Percentiles rank a stretch among this genome's conserved stretches.
Evolutionary conservation across 805 yeast genomes (phyloP).

Genomic region (Ascoidea rubescens): DNA sequence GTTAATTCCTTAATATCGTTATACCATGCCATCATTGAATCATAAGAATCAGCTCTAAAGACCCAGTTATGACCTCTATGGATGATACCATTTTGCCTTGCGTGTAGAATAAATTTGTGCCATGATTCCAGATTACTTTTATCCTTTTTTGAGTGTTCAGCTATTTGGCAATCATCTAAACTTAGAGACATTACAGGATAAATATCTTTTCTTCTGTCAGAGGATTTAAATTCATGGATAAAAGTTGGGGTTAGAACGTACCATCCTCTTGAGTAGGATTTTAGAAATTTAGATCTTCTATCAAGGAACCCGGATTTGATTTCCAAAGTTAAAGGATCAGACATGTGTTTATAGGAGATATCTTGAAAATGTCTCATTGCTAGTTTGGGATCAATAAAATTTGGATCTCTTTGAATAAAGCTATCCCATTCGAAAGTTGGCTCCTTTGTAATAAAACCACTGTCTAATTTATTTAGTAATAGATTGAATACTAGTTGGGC

Average conservation of each 20-base stretch:
- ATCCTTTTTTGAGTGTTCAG: conserved; percentile 71
- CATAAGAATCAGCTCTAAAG: conserved; percentile 79
- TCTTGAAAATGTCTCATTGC: conserved; percentile 51
- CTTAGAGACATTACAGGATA: conserved; percentile 73
- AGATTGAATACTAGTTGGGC: conserved; percentile 57
- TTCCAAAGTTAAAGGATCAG: conserved; percentile 52
- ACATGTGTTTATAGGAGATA: conserved; percentile 51
- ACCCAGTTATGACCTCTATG: conserved; percentile 86
- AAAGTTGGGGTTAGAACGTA: conserved; percentile 82
- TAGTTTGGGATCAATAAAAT: conserved; percentile 49
- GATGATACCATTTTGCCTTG: conserved; percentile 62
- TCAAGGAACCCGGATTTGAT: conserved; percentile 74
- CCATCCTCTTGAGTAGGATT: conserved; percentile 84
- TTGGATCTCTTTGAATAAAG: conserved; percentile 57
- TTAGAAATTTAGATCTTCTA: conserved; percentile 80
- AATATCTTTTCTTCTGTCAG: conserved; percentile 71
- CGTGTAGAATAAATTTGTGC: conserved; percentile 68
- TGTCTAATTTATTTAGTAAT: conserved; percentile 49
- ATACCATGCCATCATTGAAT: conserved; percentile 74
- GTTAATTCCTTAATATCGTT: conserved; percentile 62
- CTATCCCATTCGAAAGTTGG: conserved; percentile 83
- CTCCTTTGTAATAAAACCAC: conserved; percentile 62
- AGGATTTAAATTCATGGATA: conserved; percentile 78
- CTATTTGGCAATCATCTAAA: conserved; percentile 64
- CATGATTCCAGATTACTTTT: conserved; percentile 35